Conservation (phyloP, 2,329 filamentous ascomycete species). For the Shiraia sp. region DNA sequence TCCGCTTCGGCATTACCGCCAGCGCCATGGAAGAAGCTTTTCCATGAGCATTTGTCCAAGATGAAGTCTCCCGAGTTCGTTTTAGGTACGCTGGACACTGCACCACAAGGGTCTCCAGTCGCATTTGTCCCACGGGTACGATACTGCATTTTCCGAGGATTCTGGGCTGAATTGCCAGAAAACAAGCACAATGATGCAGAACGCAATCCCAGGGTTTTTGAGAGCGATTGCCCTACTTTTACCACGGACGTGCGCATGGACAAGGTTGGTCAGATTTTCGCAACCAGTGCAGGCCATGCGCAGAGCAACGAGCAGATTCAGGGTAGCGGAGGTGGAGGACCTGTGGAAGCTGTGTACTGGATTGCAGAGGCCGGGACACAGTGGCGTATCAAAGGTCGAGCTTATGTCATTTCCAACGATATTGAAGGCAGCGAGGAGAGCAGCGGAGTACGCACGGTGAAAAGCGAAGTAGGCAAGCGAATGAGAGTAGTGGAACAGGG, state of each 20-base stretch:
- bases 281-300: conserved; percentile 53
- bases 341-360: conserved; percentile 88
- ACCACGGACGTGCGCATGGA: conserved; percentile 89
- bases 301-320: conserved; percentile 47
- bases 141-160: conserved; percentile 82
- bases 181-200: conserved; percentile 75
- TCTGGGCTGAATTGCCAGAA: conserved; percentile 74
- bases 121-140: conserved; percentile 63
- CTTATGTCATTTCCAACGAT: conserved; percentile 74
- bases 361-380: conserved; percentile 70
- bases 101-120: conserved; percentile 46
- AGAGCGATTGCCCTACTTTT: conserved; percentile 78
- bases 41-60: conserved; percentile 54
- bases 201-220: conserved; percentile 70
- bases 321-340: conserved; percentile 66
- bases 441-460: conserved; percentile 61
- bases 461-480: conserved; percentile 61
- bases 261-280: conserved; percentile 74
- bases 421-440: conserved; percentile 60
- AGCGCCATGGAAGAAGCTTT: conserved; percentile 58
- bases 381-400: conserved; percentile 80
- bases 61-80: conserved; percentile 57
- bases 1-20: conserved; percentile 40
- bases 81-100: conserved; percentile 54
- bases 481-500: conserved; percentile 62